These are phyloP conservation scores for Fraxinus platypoda DNA, from an alignment of 305 asterid genomes.

Conservation along the genomic window DNA sequence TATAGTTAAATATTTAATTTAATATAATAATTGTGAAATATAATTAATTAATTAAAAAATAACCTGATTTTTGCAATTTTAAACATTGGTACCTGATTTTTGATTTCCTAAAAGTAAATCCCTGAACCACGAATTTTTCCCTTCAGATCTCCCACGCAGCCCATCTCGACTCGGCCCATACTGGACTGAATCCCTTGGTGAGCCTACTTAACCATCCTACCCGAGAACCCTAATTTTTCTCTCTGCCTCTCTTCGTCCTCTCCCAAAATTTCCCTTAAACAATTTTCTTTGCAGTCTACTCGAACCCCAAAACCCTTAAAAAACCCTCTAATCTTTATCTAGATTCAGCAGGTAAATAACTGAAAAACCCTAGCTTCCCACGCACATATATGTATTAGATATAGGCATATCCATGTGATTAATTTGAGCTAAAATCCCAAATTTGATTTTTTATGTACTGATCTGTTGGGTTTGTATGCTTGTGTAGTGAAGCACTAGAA, in stretches of 20 bases:
- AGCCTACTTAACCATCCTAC: neutral
- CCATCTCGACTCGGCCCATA: neutral
- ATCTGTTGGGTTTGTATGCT: neutral
- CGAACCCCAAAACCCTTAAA: neutral
- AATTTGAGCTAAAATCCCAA: neutral
- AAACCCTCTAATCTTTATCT: neutral
- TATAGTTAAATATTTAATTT: no score
- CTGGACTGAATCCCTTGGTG: neutral
- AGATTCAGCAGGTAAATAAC: neutral
- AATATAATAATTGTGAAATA: no score
- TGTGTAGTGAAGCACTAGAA: neutral
- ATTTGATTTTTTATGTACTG: neutral
- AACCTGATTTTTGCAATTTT: no score
- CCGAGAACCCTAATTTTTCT: neutral
- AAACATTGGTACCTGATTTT: no score
- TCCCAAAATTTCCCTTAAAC: neutral
- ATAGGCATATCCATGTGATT: neutral
- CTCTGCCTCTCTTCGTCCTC: neutral
- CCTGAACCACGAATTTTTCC: no score
- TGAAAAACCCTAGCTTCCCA: neutral
- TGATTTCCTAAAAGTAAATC: no score
- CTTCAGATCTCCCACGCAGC: neutral
- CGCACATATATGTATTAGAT: neutral
- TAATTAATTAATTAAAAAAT: no score
- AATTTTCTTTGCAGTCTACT: neutral